Percentiles rank a stretch among this genome's conserved stretches.
Conservation (phyloP, 1,139 yeast genomes). For the Yamadazyma blattariae region DNA sequence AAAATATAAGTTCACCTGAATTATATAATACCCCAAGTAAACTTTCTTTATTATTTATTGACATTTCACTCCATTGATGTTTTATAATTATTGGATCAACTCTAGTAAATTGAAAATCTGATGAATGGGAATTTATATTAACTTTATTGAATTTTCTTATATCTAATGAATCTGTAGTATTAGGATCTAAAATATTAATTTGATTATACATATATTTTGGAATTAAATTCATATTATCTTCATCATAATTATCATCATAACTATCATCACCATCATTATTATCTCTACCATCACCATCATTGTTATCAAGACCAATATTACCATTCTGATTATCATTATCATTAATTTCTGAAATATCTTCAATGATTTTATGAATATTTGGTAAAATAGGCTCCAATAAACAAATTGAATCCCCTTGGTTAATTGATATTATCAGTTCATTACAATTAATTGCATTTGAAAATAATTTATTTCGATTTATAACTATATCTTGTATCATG, state of each 20-base stretch:
- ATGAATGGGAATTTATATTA: constrained; percentile 26
- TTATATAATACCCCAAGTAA: constrained; percentile 35
- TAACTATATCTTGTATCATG: constrained; percentile 11
- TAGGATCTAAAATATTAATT: constrained; percentile 27
- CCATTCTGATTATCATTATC: background rate
- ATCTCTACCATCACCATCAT: too few species aligned
- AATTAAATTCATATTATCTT: constrained; percentile 19
- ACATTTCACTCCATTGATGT: constrained; percentile 36
- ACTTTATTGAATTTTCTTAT: constrained; percentile 28
- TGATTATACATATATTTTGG: constrained; percentile 27
- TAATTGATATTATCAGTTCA: constrained; percentile 38
- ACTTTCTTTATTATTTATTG: constrained; percentile 24
- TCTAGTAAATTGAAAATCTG: constrained; percentile 27
- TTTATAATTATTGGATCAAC: constrained; percentile 34
- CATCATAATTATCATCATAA: background rate
- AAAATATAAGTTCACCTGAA: constrained; percentile 37
- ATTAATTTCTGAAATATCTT: constrained; percentile 7
- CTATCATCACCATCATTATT: too few species aligned
- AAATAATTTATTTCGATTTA: constrained; percentile 10
- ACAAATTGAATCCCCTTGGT: constrained; percentile 31
- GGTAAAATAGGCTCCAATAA: constrained; percentile 42
- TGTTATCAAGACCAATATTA: too few species aligned
- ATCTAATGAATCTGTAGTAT: constrained; percentile 26
- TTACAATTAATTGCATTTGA: constrained; percentile 37
- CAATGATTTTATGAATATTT: constrained; percentile 26